Evolutionary conservation across 169 alveolate species (phyloP), one percentile per base, ranked within the genome.

Genomic region (Amoebophrya sp.): DNA sequence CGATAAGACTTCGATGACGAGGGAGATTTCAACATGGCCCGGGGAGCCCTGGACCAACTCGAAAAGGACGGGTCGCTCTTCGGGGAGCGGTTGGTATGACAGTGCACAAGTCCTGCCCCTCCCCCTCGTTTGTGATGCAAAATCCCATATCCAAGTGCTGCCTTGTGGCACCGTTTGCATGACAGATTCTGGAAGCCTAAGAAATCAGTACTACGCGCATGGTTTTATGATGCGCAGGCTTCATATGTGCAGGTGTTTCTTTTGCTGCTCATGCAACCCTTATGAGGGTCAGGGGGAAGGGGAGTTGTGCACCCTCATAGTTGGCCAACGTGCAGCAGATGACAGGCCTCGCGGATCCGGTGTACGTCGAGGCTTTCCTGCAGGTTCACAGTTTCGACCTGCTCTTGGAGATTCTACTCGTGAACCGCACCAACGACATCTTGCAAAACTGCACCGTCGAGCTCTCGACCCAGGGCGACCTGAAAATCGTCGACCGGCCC

Each of bases 301-400:
- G n/a, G n/a, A n/a, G n/a, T n/a, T n/a, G n/a, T n/a, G n/a, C n/a
- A n/a, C n/a, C n/a, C n/a, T n/a, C n/a, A n/a, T n/a, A n/a, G n/a
- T n/a, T 92, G 40, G 91, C 89, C 35, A 47, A 39, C 10, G 92
- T 92, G n/a, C 94, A 89, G 53, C 94, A 77, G 35, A 55, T 92
- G 90, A 90, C 94, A 0, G 94, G 94, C 0, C 91, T 77, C 33
- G 94, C 94, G 38, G 99, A 98, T 93, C 97, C 98, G 0, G 94
- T 98, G 40, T 98, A 96, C 93, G 97, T 97, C 0, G 99, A 98
- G 94, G 97, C 97, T 35, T 95, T 94, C 66, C 95, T 98, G 39
- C 96, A 95, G 77, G 96, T 97, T 66, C 97, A 96, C 91, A 96
- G 96, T 47, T 97, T 95, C 94, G 99, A 98, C 93, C 94, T 98